Evolutionary conservation across 495 filamentous ascomycete species (phyloP).

Genomic region (Podospora pseudopauciseta): DNA sequence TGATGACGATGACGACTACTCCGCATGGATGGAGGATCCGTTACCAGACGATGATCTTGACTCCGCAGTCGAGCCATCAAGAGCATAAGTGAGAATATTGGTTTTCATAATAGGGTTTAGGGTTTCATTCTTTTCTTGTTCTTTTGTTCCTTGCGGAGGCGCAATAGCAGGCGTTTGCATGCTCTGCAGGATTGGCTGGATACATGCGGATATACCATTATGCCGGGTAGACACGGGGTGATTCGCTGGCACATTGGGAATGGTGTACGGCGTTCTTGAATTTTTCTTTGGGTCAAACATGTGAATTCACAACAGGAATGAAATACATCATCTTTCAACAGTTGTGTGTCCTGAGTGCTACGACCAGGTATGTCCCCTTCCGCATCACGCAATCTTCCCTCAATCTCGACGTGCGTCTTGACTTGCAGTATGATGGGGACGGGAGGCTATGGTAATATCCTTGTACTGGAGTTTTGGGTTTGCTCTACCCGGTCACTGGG

Average conservation of each 20-base stretch:
- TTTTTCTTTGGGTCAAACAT: not conserved
- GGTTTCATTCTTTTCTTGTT: not conserved
- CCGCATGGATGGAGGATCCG: slow-evolving; percentile 35
- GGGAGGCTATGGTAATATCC: not conserved
- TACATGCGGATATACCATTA: slow-evolving; percentile 6
- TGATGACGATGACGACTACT: slow-evolving; percentile 34
- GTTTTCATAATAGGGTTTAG: not conserved
- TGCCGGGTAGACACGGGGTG: not conserved
- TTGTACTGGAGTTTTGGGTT: not conserved
- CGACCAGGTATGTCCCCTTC: not conserved
- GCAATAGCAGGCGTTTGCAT: not conserved
- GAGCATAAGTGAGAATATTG: not conserved
- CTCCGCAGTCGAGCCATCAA: not conserved
- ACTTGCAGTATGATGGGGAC: not conserved
- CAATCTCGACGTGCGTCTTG: not conserved
- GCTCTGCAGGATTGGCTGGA: slow-evolving; percentile 7
- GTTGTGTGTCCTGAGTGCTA: not conserved
- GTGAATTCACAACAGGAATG: not conserved
- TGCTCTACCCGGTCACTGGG: not conserved
- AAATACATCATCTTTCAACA: not conserved
- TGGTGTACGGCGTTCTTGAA: not conserved
- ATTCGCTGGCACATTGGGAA: not conserved
- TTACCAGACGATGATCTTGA: slow-evolving; percentile 21
- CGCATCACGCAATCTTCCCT: not conserved
- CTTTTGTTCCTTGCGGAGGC: not conserved